These are phyloP conservation scores for Phaffomyces thermotolerans DNA, from an alignment of 805 yeast species.

Conservation along the genomic window DNA sequence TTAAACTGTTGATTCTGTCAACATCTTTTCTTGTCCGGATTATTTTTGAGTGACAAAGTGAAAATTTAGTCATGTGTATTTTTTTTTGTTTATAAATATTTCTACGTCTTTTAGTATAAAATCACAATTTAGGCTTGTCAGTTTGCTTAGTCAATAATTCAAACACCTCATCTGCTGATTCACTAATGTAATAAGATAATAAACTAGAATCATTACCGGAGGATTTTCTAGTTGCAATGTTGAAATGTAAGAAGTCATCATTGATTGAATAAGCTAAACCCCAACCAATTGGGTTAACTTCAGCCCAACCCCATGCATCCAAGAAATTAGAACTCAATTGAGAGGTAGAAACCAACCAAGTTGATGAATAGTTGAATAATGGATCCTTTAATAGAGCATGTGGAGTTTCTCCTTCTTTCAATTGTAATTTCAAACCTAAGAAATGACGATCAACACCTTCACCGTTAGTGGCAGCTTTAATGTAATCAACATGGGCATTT, in stretches of 20 bases:
- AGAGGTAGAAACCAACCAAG: slow-evolving; percentile 86
- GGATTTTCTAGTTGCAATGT: slow-evolving; percentile 67
- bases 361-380: slow-evolving; percentile 62
- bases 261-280: slow-evolving; percentile 93
- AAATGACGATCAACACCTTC: slow-evolving; percentile 91
- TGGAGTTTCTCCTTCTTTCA: slow-evolving; percentile 45
- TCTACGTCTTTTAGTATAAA: too few relatives aligned
- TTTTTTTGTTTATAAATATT: too few relatives aligned
- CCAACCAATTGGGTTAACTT: slow-evolving; percentile 88
- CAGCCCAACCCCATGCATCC: slow-evolving; percentile 94
- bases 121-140: slow-evolving; percentile 12
- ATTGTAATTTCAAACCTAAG: slow-evolving; percentile 75
- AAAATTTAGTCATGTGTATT: too few relatives aligned
- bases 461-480: slow-evolving; percentile 75
- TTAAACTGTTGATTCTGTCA: too few relatives aligned
- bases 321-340: slow-evolving; percentile 80
- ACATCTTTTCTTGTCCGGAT: too few relatives aligned
- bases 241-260: slow-evolving; percentile 77
- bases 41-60: too few relatives aligned
- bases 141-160: slow-evolving; percentile 39
- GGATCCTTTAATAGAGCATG: slow-evolving; percentile 74
- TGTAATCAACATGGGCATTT: slow-evolving; percentile 65
- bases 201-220: slow-evolving; percentile 47
- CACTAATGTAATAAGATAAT: slow-evolving; percentile 60
- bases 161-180: slow-evolving; percentile 77